Evolutionary conservation across 1,139 yeast species (phyloP), one percentile per base, ranked within the genome.

Genomic region (Oligophagozyma castellii): DNA sequence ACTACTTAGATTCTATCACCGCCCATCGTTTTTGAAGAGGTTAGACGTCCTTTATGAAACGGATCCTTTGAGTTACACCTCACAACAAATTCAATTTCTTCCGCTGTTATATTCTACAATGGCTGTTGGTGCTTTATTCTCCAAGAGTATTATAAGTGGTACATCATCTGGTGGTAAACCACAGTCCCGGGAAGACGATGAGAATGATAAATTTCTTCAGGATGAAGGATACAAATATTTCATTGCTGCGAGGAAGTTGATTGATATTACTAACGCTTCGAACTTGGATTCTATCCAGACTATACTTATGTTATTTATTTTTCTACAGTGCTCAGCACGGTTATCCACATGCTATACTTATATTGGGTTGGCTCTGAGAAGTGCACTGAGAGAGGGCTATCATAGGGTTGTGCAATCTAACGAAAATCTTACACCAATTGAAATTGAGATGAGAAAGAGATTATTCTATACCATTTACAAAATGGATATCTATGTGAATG

Each of bases 291-390:
- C 78, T 16, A 69, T 73, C 36, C 95, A 84, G 53, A 76, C 94
- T 0, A 73, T 83, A 30, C 58, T 67, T 10, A 62, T 67, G 63
- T 48, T 69, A 46, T 74, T 80, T 32, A 64, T 84, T 43, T 84
- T 83, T 49, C 59, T 84, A 31, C 95, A 84, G 55, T 83, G 95
- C 50, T 78, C 93, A 2, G 94, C 95, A 1, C 64, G 94, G 36
- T 61, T 86, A 34, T 77, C 93, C 0, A 81, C 94, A 0, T 84
- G 95, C 54, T 84, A 84, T 51, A 75, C 93, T 0, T 84, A 81
- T 51, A 79, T 83, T 40, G 95, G 95, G n/a, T 77, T 81, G 29
- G 95, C 94, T 0, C 58, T 84, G 43, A 63, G 95, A 48, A 76
- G 89, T 29, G 93, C 93, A 0, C 57, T 84, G 29, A 67, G 92